Base-by-base conservation (phyloP, 768 basidiomycete species). In the Boletellus sp. region DNA sequence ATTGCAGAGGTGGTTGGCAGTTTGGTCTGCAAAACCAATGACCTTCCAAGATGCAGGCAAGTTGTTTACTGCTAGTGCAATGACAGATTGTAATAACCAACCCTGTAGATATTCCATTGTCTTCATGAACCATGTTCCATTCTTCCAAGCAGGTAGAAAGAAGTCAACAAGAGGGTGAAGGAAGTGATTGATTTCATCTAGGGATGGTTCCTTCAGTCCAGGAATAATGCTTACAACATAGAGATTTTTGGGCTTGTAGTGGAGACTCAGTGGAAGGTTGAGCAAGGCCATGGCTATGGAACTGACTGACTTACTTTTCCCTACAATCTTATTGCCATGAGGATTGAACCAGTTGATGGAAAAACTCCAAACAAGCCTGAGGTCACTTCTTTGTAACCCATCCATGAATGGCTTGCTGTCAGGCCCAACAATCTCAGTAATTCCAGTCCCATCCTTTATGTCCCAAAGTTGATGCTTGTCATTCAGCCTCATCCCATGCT, bases 221-320 rank as follows among this genome's bases (percentile, higher is more conserved):
- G 72, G 71, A 15, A 72, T 69, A 33, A 74, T 48, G 0, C 66
- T 70, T 0, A 60, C 66, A 0, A 72, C 48, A 45, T 64, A 75
- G 45, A 75, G 59, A 54, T 78, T 73, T 43, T 74, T 60, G 0
- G 53, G 10, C 35, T 45, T 48, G 42, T 56, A 59, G 3, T 33
- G 35, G 10, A 48, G 35, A 33, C 46, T 43, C 1, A 41, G 58
- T 2, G 57, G 62, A 3, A 66, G 57, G 43, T 64, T 67, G 15
- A 65, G 45, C 8, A 61, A 52, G 3, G 46, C 43, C 52, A 66
- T 49, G 5, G 44, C 47, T 3, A 66, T 50, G 3, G 39, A 56
- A 6, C 55, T 50, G 6, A 53, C 38, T 11, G 47, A 52, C 11
- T 47, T 50, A 3, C 22, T 39, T 33, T 56, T 52, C 42, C 57